Base-by-base conservation (phyloP, 371 early-diverging fungal species). In the Mucor plumbeus region DNA sequence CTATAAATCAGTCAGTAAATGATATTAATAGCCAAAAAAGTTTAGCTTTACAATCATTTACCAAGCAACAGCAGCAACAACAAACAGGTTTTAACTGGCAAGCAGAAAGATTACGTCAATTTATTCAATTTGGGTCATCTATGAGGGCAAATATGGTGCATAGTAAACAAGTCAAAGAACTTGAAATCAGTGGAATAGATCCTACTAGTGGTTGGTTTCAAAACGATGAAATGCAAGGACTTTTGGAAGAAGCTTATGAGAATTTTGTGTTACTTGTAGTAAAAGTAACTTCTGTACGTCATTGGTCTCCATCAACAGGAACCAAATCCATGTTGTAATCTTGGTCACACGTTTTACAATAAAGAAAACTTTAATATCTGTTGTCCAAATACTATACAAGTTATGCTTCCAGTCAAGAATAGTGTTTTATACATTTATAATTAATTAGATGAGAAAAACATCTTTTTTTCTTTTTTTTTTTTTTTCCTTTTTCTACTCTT, bases 191-290 rank as follows among this genome's bases (percentile, higher is more conserved):
- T 14, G 38, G 26, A 1, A 59, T 71, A 1, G 64, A 71, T 36
- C 31, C 13, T 8, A 63, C 67, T 40, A 53, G 73, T 26, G 75
- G 74, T 14, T 71, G 72, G 68, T 70, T 71, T 55, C 41, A 66
- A 43, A 72, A 78, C 44, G 33, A 68, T 26, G 55, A 70, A 31
- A 61, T 72, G 6, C 75, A 75, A 40, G 65, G 61, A 4, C 31
- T 72, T 9, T 35, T 79, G 50, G 71, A 82, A 54, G 63, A 75
- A 55, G 77, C 75, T 1, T 81, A 70, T 56, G 72, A 71, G 19
- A 77, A 77, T 53, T 82, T 82, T 69, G 71, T 64, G 0, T 33
- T 82, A n/a, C 59, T 79, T 5, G 61, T 74, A 21, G 54, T 82
- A 4, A 63, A 75, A 35, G 78, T 84, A 7, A 65, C 57, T 13